Base-by-base conservation (phyloP, 805 yeast species). In the Spencermartinsiella europaea region DNA sequence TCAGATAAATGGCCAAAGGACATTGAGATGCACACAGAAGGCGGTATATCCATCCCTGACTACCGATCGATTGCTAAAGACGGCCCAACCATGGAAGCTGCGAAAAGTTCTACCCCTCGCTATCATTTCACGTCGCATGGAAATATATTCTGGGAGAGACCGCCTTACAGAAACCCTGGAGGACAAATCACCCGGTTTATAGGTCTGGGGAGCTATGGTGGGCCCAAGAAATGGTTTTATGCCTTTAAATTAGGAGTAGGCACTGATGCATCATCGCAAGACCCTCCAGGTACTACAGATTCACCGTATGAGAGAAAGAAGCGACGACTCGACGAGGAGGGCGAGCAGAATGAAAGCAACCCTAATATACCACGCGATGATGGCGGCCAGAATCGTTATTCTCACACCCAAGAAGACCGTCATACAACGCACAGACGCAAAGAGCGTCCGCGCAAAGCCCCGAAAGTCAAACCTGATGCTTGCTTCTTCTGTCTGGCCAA, bases 401-500 rank as follows among this genome's bases (percentile, higher is more conserved):
- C 16, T n/a, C 34, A 20, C 31, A 16, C 21, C 16, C 14, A 31
- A 25, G n/a, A 16, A 20, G 17, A 8, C 28, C 16, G 17, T 8
- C 14, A 25, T 15, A 5, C 19, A 15, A 38, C 40, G 45, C 25
- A 20, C 36, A 16, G 20, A 21, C 28, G 44, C 2, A 2, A 14
- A 17, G 12, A n/a, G 7, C 21, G 36, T n/a, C 34, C n/a, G 3
- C 33, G 38, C 27, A 22, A 19, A 16, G 22, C 21, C 3, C 3
- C 8, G 22, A 38, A 15, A 4, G 78, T 85, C 1, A 59, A 73
- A 0, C 88, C 91, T 0, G 70, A 69, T 12, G 65, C 70, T 38
- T 89, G 97, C 60, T 89, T 85, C 65, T 86, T 89, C 59, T 89
- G 96, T 61, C 72, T 89, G 16, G 78, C 91, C 1, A 87, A 86